These are phyloP conservation scores for Theileria luwenshuni DNA, from an alignment of 169 alveolate genomes.

Conservation along the genomic window DNA sequence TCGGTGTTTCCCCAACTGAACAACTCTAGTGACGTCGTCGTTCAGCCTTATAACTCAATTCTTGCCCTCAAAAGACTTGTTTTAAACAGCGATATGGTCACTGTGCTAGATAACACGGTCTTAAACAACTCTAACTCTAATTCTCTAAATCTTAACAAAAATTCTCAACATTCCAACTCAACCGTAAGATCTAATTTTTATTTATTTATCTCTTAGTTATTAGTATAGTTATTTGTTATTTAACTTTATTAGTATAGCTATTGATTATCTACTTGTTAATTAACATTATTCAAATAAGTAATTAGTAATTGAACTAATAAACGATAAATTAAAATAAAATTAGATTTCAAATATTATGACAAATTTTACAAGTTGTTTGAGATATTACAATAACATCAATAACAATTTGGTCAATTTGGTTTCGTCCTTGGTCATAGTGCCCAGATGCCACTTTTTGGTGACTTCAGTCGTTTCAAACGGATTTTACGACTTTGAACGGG, in stretches of 20 bases:
- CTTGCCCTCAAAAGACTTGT: constrained; percentile 88
- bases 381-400: constrained; percentile 98
- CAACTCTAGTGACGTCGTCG: constrained; percentile 97
- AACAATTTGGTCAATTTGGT: constrained; percentile 95
- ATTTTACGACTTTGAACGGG: too few species aligned
- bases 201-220: too few species aligned
- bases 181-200: too few species aligned
- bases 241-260: too few species aligned
- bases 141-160: not conserved
- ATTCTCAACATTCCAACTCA: constrained; percentile 87
- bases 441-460: constrained; percentile 98
- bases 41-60: constrained; percentile 97
- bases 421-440: constrained; percentile 98
- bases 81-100: constrained; percentile 95
- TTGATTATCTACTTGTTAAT: too few species aligned
- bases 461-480: constrained; percentile 86
- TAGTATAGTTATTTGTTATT: too few species aligned
- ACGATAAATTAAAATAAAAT: not conserved
- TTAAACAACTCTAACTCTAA: constrained; percentile 95
- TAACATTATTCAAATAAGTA: not conserved
- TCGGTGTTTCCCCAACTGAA: constrained; percentile 93
- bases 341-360: constrained; percentile 80
- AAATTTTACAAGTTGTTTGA: constrained; percentile 76
- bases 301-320: not conserved
- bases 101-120: constrained; percentile 98